Evolutionary conservation across 176 grass and related monocot species (phyloP), one percentile per base, ranked within the genome.

Genomic region (Aegilops tauschii): DNA sequence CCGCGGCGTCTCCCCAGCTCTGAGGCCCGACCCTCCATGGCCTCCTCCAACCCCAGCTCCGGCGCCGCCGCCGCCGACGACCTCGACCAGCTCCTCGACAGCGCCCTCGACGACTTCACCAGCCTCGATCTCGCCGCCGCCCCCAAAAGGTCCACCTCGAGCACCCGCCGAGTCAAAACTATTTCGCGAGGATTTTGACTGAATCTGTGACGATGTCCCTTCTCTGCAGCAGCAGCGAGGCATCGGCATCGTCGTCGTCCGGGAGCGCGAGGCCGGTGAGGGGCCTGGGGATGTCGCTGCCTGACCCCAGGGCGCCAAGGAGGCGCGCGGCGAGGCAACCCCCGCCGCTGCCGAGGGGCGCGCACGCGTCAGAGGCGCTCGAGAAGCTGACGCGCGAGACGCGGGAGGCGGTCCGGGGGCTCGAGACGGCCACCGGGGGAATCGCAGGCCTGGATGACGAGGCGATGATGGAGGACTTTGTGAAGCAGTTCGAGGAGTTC

Each of bases 401-500:
- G 18, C 78, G 94, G 21, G 90, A 99, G 83, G 93, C 97, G 0
- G 94, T 99, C 67, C 84, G 94, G 32, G 94, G 94, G 9, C 82
- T 99, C 62, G 97, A 99, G 85, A 92, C 94, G n/a, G 94, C 91
- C 61, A 93, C 97, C 11, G 80, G 56, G 3, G 90, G 86, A 10
- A 70, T 88, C 65, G 87, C 52, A 32, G 87, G 72, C 1, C 83
- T 89, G 21, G 91, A 98, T 25, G 84, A 93, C 40, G 96, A 95
- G 12, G 78, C 88, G n/a, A 99, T 99, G 94, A 95, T 96, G 61
- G 92, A 99, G 73, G 97, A 99, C 83, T 99, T 99, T 21, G 92
- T 96, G 70, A 99, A 99, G 94, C 97, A 99, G 91, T 99, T 99
- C 47, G 89, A 99, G 92, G 90, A 99, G 81, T 88, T 96, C n/a